Evolutionary conservation across 768 basidiomycete species (phyloP).

Genomic region (Podaxis mareebaensis): DNA sequence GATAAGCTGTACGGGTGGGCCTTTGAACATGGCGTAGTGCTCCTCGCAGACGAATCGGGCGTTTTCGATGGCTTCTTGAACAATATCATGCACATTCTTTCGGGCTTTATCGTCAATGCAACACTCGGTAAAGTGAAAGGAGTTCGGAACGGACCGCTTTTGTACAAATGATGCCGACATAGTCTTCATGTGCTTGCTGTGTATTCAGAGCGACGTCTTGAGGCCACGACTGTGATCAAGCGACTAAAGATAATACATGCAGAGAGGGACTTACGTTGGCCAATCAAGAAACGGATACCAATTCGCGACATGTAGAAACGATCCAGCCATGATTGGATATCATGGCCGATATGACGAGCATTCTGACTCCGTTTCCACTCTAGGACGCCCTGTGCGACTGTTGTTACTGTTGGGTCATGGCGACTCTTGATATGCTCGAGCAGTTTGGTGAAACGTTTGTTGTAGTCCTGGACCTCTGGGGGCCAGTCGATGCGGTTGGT

Average conservation of each 20-base stretch:
- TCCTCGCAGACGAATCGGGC: slow-evolving; percentile 94
- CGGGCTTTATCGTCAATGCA: slow-evolving; percentile 2
- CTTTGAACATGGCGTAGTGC: slow-evolving; percentile 94
- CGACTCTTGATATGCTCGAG: slow-evolving; percentile 89
- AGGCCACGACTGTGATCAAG: not conserved
- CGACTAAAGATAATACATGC: not conserved
- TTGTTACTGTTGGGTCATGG: slow-evolving; percentile 97
- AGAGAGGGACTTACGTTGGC: slow-evolving; percentile 69
- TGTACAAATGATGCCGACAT: slow-evolving; percentile 98
- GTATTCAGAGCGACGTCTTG: slow-evolving; percentile 94
- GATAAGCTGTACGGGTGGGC: slow-evolving; percentile 94
- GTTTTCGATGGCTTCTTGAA: slow-evolving; percentile 98
- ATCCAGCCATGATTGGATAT: slow-evolving; percentile 95
- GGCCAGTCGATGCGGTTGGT: slow-evolving; percentile 75
- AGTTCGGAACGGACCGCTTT: slow-evolving; percentile 57
- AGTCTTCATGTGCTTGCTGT: slow-evolving; percentile 84
- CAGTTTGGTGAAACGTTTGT: slow-evolving; percentile 83
- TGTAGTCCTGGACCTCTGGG: slow-evolving; percentile 92
- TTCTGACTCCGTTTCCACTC: slow-evolving; percentile 89
- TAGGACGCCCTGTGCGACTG: slow-evolving; percentile 92
- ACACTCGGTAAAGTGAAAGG: not conserved
- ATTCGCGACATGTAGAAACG: slow-evolving; percentile 96
- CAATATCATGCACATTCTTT: slow-evolving; percentile 93
- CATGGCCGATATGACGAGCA: slow-evolving; percentile 70
- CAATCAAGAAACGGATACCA: slow-evolving; percentile 95